Percentiles rank a stretch among this genome's conserved stretches.
phyloP scores from a whole-genome alignment of 1,284 basidiomycete species.

The Singerocomus inundabilis region DNA sequence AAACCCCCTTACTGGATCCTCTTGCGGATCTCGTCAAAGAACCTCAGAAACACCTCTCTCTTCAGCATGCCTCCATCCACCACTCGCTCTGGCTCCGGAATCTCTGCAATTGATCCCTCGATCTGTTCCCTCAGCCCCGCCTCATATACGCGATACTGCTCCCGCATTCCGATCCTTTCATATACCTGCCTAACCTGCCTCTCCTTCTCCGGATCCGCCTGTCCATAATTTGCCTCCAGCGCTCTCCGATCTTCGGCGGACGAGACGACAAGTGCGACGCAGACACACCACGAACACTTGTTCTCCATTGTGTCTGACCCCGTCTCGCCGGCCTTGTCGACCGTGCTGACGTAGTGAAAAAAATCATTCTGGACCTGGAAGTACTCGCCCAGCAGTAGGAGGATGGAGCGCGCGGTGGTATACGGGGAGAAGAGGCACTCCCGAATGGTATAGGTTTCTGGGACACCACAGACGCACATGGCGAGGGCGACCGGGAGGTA shows the following conservation, averaged over 20 bases:
- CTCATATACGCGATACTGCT: conserved; percentile 66
- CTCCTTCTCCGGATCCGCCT: too few relatives aligned
- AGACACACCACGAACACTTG: conserved; percentile 83
- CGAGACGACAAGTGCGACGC: too few relatives aligned
- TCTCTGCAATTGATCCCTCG: too few relatives aligned
- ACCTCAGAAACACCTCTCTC: too few relatives aligned
- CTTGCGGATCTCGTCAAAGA: too few relatives aligned
- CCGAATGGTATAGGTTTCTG: conserved; percentile 43
- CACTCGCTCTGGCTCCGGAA: too few relatives aligned
- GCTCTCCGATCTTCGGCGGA: too few relatives aligned
- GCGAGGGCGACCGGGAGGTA: conserved; percentile 96
- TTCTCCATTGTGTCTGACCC: conserved; percentile 97
- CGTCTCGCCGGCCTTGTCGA: conserved; percentile 71
- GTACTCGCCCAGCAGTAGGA: conserved; percentile 93
- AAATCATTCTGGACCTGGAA: conserved; percentile 99
- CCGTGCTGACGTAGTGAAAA: conserved; percentile 86
- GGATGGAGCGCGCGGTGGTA: conserved; percentile 77
- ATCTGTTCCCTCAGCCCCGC: conserved; percentile 7
- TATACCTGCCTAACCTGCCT: too few relatives aligned
- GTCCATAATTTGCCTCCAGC: too few relatives aligned
- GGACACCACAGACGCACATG: conserved; percentile 77
- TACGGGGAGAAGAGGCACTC: conserved; percentile 56
- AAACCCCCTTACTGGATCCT: too few relatives aligned
- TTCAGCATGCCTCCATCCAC: too few relatives aligned
- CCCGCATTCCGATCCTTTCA: conserved; percentile 52